These are phyloP conservation scores for Podila verticillata DNA, from an alignment of 192 early-diverging fungal species.

Conservation along the genomic window DNA sequence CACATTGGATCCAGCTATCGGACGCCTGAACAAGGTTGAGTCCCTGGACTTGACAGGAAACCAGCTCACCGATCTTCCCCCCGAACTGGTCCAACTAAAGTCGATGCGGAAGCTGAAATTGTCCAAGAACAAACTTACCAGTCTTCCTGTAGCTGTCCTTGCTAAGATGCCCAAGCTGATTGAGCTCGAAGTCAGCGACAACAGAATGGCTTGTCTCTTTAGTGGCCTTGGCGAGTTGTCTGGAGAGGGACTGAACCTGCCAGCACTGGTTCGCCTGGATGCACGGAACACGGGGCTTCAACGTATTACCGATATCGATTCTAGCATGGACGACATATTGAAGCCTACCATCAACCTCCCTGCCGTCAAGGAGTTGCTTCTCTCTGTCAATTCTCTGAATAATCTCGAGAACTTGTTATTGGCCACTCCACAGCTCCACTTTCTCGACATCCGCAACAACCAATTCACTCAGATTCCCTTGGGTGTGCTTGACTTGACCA, in stretches of 20 bases:
- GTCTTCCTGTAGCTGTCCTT: slow-evolving; percentile 44
- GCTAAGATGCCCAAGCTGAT: slow-evolving; percentile 52
- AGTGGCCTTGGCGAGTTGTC: slow-evolving; percentile 17
- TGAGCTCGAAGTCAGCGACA: slow-evolving; percentile 54
- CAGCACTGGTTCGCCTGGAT: slow-evolving; percentile 25
- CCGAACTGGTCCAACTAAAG: slow-evolving; percentile 44
- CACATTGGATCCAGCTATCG: slow-evolving; percentile 35
- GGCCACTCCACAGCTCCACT: slow-evolving; percentile 43
- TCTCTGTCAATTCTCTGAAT: slow-evolving; percentile 50
- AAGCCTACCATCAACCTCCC: slow-evolving; percentile 47
- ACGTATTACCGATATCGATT: slow-evolving; percentile 36
- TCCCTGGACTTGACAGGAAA: slow-evolving; percentile 54
- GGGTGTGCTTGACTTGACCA: slow-evolving; percentile 41
- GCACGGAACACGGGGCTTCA: slow-evolving; percentile 42
- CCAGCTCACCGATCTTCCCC: slow-evolving; percentile 48
- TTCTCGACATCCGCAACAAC: slow-evolving; percentile 58
- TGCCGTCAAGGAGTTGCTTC: slow-evolving; percentile 56
- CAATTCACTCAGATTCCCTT: slow-evolving; percentile 52
- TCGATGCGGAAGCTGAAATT: slow-evolving; percentile 50
- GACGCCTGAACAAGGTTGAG: slow-evolving; percentile 44
- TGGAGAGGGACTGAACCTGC: neutral
- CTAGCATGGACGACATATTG: slow-evolving; percentile 10
- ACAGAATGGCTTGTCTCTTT: slow-evolving; percentile 46
- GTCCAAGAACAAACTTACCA: slow-evolving; percentile 54
- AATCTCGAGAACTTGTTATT: slow-evolving; percentile 37